Conservation (phyloP, 495 filamentous ascomycete genomes). For the Paragyromitra xinjiangensis region DNA sequence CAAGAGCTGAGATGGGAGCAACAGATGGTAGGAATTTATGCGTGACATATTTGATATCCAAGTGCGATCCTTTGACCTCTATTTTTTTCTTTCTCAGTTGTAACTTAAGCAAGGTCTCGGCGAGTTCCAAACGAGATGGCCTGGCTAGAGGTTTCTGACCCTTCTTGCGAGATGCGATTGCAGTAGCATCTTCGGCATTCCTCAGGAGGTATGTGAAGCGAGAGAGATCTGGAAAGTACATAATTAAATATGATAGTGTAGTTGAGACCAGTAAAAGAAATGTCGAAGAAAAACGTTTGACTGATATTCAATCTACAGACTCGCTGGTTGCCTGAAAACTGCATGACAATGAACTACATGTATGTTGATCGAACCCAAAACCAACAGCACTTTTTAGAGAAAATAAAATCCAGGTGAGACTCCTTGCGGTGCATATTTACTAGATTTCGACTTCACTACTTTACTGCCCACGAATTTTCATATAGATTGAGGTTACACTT, state of each 20-base stretch:
- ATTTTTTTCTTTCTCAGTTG: no score
- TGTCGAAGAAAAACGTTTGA: background rate
- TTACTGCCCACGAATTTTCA: no score
- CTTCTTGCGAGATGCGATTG: conserved; percentile 1
- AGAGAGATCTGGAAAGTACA: background rate
- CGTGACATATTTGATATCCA: conserved; percentile 3
- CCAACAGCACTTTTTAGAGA: no score
- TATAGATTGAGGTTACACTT: no score
- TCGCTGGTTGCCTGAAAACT: conserved; percentile 1
- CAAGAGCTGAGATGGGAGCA: conserved; percentile 5
- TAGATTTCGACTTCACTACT: no score
- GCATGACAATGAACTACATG: background rate
- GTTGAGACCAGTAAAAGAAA: background rate
- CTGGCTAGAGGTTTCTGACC: background rate
- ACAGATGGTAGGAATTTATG: conserved; percentile 25
- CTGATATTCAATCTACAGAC: no score
- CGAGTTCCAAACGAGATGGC: background rate
- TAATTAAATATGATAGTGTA: background rate
- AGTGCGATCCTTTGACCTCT: no score
- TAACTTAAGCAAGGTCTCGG: background rate
- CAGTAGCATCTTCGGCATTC: background rate
- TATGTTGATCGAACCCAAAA: background rate
- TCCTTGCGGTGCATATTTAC: no score
- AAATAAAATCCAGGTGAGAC: no score
- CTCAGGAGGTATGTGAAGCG: background rate